Conservation (phyloP, 352 stramenopile species). For the Phytophthora aleatoria region DNA sequence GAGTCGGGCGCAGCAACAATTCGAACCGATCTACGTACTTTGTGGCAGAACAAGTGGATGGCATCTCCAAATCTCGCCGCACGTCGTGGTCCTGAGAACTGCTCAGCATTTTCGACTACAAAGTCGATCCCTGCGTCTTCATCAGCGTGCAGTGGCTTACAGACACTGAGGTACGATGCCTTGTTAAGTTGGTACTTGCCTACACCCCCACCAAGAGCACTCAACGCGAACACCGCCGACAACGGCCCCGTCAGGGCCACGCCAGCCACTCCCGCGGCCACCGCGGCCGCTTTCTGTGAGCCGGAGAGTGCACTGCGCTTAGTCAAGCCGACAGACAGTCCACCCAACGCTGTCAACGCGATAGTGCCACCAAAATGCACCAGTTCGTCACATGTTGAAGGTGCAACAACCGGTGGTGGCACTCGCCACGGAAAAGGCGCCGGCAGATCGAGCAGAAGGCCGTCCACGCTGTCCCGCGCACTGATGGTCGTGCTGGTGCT, state of each 20-base stretch:
- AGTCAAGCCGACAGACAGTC: constrained; percentile 54
- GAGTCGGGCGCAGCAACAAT: constrained; percentile 50
- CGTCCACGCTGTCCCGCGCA: constrained; percentile 26
- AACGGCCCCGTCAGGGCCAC: constrained; percentile 58
- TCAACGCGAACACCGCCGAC: constrained; percentile 55
- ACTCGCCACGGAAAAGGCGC: constrained; percentile 28
- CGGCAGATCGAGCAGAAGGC: constrained; percentile 8
- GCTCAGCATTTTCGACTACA: constrained; percentile 60
- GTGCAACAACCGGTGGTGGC: constrained; percentile 20
- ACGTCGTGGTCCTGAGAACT: constrained; percentile 51
- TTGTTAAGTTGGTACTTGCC: constrained; percentile 78
- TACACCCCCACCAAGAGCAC: constrained; percentile 55
- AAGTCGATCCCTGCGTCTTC: constrained; percentile 39
- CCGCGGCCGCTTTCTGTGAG: constrained; percentile 57
- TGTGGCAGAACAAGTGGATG: constrained; percentile 56
- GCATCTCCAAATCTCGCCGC: constrained; percentile 57
- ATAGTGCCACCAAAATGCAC: constrained; percentile 57
- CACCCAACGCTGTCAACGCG: constrained; percentile 51
- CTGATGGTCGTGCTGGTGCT: constrained; percentile 29
- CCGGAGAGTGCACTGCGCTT: constrained; percentile 59
- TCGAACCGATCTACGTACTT: constrained; percentile 49
- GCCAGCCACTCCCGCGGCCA: constrained; percentile 57
- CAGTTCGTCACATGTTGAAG: constrained; percentile 33
- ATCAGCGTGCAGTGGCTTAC: constrained; percentile 33
- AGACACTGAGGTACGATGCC: constrained; percentile 53